Base-by-base conservation (phyloP, 768 basidiomycete species). In the Termitomyces sp. region DNA sequence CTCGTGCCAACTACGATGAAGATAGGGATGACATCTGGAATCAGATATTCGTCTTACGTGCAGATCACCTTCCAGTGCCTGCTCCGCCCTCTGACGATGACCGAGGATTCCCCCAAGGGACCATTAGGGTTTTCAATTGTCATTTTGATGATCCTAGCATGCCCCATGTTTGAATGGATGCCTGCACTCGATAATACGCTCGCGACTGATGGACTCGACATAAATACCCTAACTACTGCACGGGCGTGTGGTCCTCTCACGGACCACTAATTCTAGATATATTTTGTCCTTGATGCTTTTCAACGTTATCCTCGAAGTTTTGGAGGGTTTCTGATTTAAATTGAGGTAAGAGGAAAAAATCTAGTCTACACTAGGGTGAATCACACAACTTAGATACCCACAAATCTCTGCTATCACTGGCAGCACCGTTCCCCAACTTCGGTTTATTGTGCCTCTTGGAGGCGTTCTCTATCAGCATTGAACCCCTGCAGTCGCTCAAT, bases 401-500 rank as follows among this genome's bases (percentile, higher is more conserved):
- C 19, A 43, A 43, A 10, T 45, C 43, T n/a, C 49, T 40, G 10
- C 22, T 35, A 26, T 40, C 42, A 19, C 38, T 38, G 17, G 37
- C 38, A 21, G 17, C 14, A n/a, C 15, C 34, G 35, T 40, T 40
- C 14, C 26, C 7, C 34, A 41, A 51, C 42, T 48, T 45, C 47
- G 37, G 57, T 2, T 21, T 5, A 22, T n/a, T 58, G 54, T 21
- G 60, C 60, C 21, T n/a, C 51, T 19, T 54, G 45, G 10, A 60
- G 47, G 8, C 68, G 63, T 28, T 32, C 68, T 28, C 62, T 56
- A 40, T 76, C 74, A 6, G 68, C 72, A 44, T 74, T 67, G 45
- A 76, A 77, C 28, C 71, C 65, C 58, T 74, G 71, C 2, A 76
- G 77, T n/a, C 77, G 60, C 56, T 71, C 66, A 17, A 76, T 69